Base-by-base conservation (phyloP, 441 rosid genomes). In the Manihot esculenta region DNA sequence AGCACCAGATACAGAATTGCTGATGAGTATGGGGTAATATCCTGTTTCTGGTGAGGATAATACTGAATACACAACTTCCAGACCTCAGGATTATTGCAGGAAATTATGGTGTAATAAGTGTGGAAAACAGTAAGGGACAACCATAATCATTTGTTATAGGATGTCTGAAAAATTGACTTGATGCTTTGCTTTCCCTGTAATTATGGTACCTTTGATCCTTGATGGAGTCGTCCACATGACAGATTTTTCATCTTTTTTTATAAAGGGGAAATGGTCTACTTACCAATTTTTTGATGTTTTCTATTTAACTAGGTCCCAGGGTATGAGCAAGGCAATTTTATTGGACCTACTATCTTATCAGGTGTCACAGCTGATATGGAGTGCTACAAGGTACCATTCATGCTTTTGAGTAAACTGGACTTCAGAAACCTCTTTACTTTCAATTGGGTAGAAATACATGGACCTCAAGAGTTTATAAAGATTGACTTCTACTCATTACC, bases 301-400 rank as follows among this genome's bases (percentile, higher is more conserved):
- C n/a, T n/a, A n/a, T n/a, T n/a, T 58, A 70, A 81, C 71, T 79
- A 94, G 98, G 98, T 94, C 77, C 96, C 93, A 23, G 90, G 89
- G 76, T 91, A 88, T 57, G 95, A 89, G 81, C 84, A 77, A 67
- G 97, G 98, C 26, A 94, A 91, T 73, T 94, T 94, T 78, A 75
- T 94, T 45, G 98, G 97, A 71, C 97, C 98, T 55, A 94, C 98
- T 70, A 79, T 94, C 80, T 72, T 94, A 80, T 78, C 97, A 58
- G 89, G 83, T 63, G 96, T 94, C 70, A 85, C 93, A 35, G 76
- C 86, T 56, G 93, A 91, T 70, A 94, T 94, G 98, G 94, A 88
- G 60, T 94, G 98, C 82, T 94, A 94, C 89, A 88, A 91, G 98
- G 98, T 88, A 77, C 33, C 24, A 3, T 51, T 47, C 15, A 49